Evolutionary conservation across 352 stramenopile species (phyloP).

Genomic region (Globisporangium heterothallicum): DNA sequence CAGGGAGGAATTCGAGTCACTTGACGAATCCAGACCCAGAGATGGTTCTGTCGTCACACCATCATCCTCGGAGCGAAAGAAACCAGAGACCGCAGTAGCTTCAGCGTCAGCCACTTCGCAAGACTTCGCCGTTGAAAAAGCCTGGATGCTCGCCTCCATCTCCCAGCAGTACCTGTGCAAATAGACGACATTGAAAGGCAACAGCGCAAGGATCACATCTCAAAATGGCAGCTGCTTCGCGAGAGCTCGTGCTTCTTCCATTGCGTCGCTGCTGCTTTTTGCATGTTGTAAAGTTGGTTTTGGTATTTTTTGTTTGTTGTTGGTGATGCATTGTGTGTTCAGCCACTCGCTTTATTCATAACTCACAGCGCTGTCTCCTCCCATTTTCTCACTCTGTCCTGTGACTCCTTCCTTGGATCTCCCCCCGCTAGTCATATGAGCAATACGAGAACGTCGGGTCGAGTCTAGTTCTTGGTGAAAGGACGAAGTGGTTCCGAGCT

Average conservation of each 20-base stretch:
- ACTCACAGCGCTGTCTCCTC: too few relatives aligned
- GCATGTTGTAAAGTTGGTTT: too few relatives aligned
- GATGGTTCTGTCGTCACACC: not conserved
- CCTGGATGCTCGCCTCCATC: conserved; percentile 37
- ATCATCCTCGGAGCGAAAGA: too few relatives aligned
- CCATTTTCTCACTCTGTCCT: too few relatives aligned
- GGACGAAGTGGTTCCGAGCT: conserved; percentile 50
- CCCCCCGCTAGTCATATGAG: too few relatives aligned
- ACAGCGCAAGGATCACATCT: not conserved
- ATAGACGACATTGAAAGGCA: not conserved
- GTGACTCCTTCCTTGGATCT: not conserved
- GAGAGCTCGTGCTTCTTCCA: too few relatives aligned
- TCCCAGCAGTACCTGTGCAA: conserved; percentile 25
- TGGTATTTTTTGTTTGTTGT: too few relatives aligned
- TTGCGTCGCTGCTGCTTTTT: too few relatives aligned
- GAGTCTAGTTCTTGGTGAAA: conserved; percentile 53
- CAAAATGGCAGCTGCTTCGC: too few relatives aligned
- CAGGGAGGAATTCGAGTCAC: not conserved
- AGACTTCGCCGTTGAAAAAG: conserved; percentile 23
- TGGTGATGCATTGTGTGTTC: too few relatives aligned
- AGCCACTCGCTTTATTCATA: too few relatives aligned
- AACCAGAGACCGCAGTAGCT: not conserved
- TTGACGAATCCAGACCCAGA: not conserved
- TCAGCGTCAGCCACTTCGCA: not conserved
- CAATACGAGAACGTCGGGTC: too few relatives aligned